Base-by-base conservation (phyloP, 2,329 filamentous ascomycete genomes). In the Fusarium anguioides region DNA sequence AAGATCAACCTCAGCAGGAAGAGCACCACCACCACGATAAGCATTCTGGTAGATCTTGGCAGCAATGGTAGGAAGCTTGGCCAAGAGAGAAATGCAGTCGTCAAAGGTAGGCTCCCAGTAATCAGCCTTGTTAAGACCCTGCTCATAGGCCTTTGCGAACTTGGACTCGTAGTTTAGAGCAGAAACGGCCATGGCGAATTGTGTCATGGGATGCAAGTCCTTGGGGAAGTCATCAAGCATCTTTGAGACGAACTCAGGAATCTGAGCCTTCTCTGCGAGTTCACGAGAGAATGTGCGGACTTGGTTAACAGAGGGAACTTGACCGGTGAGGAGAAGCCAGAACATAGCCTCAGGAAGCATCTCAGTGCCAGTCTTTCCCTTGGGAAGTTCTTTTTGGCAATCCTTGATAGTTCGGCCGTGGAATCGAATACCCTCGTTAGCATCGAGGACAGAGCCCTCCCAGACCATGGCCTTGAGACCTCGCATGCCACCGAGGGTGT, bases 341-440 rank as follows among this genome's bases (percentile, higher is more conserved):
- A 99, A 99, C 96, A 99, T 99, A 80, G 95, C 90, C 81, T 99
- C 96, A 45, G 96, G 96, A 14, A 98, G 87, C 96, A 98, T 99
- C 82, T 98, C 95, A 8, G 93, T 96, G 74, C 95, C 93, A 4
- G 91, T 88, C 60, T 87, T 93, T 71, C 95, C 96, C 85, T 97
- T 98, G 77, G 96, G 94, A 17, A 98, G 89, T 79, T 94, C 91
- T 71, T 90, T 88, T 78, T 98, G 96, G 84, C 96, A 99, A 77
- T 99, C 95, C 82, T 97, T 97, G 85, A 99, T 99, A 68, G 94
- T 97, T 75, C 91, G 91, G 77, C 96, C 96, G 79, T 98, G 96
- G 86, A 99, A 99, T 68, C 95, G 92, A 77, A 99, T 99, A 61
- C 96, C 96, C 82, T 98, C 94, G 76, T 99, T 91, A 71, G 96